A percentile compares a stretch with the other conserved stretches of the same genome.
These are phyloP conservation scores for Gossypium schwendimanii DNA, from an alignment of 441 rosid species.

Conservation along the genomic window DNA sequence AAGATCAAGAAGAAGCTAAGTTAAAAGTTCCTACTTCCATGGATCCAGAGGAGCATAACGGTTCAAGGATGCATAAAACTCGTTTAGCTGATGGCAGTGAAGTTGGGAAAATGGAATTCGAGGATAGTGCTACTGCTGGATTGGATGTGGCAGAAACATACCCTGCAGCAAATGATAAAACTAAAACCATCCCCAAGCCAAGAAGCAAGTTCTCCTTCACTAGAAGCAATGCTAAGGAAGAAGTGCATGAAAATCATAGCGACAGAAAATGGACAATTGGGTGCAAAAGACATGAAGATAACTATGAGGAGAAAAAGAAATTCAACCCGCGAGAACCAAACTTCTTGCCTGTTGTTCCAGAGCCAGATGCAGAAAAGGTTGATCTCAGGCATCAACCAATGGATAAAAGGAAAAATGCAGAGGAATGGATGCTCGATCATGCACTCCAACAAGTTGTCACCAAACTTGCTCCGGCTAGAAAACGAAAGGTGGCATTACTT, in stretches of 20 bases:
- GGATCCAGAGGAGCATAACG: constrained; percentile 22
- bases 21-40: constrained; percentile 4
- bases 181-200: constrained; percentile 4
- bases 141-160: constrained; percentile 18
- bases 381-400: constrained; percentile 57
- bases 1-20: constrained; percentile 20
- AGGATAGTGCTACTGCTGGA: constrained; percentile 13
- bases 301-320: constrained; percentile 28
- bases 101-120: constrained; percentile 26
- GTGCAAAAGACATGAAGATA: constrained; percentile 26
- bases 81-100: constrained; percentile 13
- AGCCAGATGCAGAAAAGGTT: constrained; percentile 48
- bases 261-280: constrained; percentile 36
- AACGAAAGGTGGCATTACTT: constrained; percentile 59
- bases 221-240: constrained; percentile 27
- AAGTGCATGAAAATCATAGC: constrained; percentile 16
- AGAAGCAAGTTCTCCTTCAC: constrained; percentile 13
- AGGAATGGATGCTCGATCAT: constrained; percentile 67
- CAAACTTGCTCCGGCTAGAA: constrained; percentile 57
- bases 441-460: constrained; percentile 55
- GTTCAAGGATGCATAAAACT: constrained; percentile 2
- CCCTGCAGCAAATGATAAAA: constrained; percentile 7
- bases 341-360: constrained; percentile 51
- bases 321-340: constrained; percentile 85
- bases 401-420: constrained; percentile 51